Conservation (phyloP, 176 grass and related monocot species). For the Raddia guianensis region DNA sequence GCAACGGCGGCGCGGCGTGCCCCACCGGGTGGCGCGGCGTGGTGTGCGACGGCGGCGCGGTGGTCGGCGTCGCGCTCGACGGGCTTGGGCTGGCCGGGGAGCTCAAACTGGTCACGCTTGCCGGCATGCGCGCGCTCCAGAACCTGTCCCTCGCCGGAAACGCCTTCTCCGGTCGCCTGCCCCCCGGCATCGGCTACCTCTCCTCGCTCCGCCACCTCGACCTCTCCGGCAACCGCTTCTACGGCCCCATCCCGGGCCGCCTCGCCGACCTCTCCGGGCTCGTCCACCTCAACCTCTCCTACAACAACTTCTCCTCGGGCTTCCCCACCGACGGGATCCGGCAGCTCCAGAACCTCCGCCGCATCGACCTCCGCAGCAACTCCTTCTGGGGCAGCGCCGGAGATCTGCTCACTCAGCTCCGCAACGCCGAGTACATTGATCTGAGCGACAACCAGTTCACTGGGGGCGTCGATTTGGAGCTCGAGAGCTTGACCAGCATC, state of each 20-base stretch:
- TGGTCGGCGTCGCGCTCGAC: slow-evolving; percentile 66
- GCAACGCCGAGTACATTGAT: slow-evolving; percentile 78
- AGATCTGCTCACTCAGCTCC: slow-evolving; percentile 64
- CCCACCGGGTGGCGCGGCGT: slow-evolving; percentile 68
- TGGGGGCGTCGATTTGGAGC: slow-evolving; percentile 57
- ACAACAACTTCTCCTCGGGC: slow-evolving; percentile 82
- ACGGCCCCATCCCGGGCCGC: slow-evolving; percentile 78
- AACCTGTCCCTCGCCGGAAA: slow-evolving; percentile 89
- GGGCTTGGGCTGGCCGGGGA: slow-evolving; percentile 81
- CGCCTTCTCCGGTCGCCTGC: slow-evolving; percentile 92
- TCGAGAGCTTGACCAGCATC: slow-evolving; percentile 55
- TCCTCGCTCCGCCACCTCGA: slow-evolving; percentile 76
- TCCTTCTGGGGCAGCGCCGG: slow-evolving; percentile 75
- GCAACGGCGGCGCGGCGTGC: slow-evolving; percentile 41
- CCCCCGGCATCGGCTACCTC: slow-evolving; percentile 73
- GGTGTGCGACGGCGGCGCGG: slow-evolving; percentile 65
- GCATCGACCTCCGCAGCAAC: slow-evolving; percentile 80
- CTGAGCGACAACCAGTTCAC: slow-evolving; percentile 84
- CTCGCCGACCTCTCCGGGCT: slow-evolving; percentile 75
- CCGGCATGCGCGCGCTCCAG: slow-evolving; percentile 57
- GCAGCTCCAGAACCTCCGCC: slow-evolving; percentile 93
- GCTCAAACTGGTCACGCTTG: slow-evolving; percentile 78
- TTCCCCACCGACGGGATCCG: slow-evolving; percentile 76
- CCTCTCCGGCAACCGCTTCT: slow-evolving; percentile 89
- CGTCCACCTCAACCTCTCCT: slow-evolving; percentile 87